Base-by-base conservation (phyloP, 2,329 filamentous ascomycete genomes). In the Rhynchosporium agropyri region DNA sequence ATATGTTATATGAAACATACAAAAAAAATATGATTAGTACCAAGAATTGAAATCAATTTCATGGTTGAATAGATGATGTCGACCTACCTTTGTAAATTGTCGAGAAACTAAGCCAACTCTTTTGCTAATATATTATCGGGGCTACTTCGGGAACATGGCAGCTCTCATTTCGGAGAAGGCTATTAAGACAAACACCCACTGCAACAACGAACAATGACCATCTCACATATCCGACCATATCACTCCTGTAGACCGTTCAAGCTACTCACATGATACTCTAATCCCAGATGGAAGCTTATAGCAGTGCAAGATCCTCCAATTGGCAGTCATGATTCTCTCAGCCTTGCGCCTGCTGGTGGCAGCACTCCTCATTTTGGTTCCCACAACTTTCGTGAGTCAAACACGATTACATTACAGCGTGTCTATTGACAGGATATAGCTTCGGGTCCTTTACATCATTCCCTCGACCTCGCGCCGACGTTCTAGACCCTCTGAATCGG, bases 381-480 rank as follows among this genome's bases (percentile, higher is more conserved):
- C 69, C n/a, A 69, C 66, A 26, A 51, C 60, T 15, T 70, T 70
- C 58, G 73, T 74, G 68, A 64, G 72, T 60, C 20, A 20, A 20
- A 20, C 20, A 20, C 20, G 20, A 20, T 20, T 20, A 20, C 20
- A 33, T 38, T 38, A 33, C 43, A 12, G 29, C 8, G 29, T 63
- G 46, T 51, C 9, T 29, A 10, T 31, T 62, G 49, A 61, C 20
- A 29, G 46, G n/a, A 15, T 42, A 33, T 60, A 75, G 74, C 67
- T 74, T 60, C 67, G 74, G 56, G 58, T 72, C 20, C 65, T 72
- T 13, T 73, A 72, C 54, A 68, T 75, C 38, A 65, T 72, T 42
- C 69, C 70, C 12, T 67, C 67, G 10, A 53, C 60, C 8, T 46
- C 65, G n/a, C 63, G 55, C 6, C 38, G n/a, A 4, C 58, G 28